A percentile compares a stretch with the other conserved stretches of the same genome.
Conservation (phyloP, 148 eudicot genomes). For the Vaccinium macrocarpon region DNA sequence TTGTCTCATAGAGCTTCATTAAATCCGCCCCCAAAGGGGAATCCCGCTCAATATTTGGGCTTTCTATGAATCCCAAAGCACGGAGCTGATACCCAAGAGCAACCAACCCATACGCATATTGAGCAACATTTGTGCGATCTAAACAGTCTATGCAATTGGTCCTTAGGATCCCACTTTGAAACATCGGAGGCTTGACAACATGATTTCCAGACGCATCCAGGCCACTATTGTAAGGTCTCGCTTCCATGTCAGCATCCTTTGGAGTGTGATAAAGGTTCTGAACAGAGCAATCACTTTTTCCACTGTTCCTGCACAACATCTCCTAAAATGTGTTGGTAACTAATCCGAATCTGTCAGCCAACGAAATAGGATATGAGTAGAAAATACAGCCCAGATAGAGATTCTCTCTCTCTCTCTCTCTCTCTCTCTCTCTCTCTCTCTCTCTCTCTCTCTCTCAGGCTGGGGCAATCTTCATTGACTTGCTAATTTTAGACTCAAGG, state of each 20-base stretch:
- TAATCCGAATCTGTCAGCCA: not conserved
- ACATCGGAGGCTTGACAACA: constrained; percentile 30
- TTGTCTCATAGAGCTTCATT: constrained; percentile 67
- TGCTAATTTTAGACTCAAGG: not conserved
- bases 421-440: not conserved
- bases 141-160: constrained; percentile 92
- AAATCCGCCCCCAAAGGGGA: constrained; percentile 56
- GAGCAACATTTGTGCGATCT: constrained; percentile 93
- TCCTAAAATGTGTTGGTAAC: not conserved
- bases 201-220: constrained; percentile 18
- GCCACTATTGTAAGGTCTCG: not conserved
- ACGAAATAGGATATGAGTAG: not conserved
- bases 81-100: constrained; percentile 78
- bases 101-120: constrained; percentile 72
- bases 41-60: constrained; percentile 39
- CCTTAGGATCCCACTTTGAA: constrained; percentile 76
- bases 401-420: not conserved
- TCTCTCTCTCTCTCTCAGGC: not conserved
- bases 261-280: constrained; percentile 14
- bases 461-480: not conserved
- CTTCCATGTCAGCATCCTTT: constrained; percentile 9
- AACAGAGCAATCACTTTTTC: constrained; percentile 13
- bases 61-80: constrained; percentile 50
- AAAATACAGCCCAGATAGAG: not conserved
- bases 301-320: constrained; percentile 31